Percentiles rank a stretch among this genome's conserved stretches.
Evolutionary conservation across 2,329 filamentous ascomycete genomes (phyloP).

Genomic region (Talaromyces islandicus): DNA sequence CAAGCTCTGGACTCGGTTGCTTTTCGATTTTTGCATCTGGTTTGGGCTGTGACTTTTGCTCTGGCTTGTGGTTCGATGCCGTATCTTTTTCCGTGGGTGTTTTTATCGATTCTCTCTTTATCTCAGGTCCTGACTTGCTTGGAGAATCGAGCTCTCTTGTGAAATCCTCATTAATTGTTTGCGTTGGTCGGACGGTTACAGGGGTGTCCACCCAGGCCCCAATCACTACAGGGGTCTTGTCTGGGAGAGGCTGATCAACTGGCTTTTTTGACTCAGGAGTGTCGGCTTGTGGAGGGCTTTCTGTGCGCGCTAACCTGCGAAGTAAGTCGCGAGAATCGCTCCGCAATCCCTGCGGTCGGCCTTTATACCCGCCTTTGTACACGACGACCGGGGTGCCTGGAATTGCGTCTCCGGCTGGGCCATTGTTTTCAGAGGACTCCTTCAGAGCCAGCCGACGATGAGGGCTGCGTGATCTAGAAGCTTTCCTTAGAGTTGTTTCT

Average conservation of each 20-base stretch:
- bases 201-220: constrained; percentile 45
- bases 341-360: constrained; percentile 24
- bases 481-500: not conserved
- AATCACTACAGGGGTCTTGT: constrained; percentile 40
- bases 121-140: constrained; percentile 9
- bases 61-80: constrained; percentile 3
- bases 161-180: constrained; percentile 13
- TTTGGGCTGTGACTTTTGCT: constrained; percentile 6
- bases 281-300: constrained; percentile 26
- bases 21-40: constrained; percentile 8
- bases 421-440: not conserved
- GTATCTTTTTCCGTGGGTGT: constrained; percentile 2
- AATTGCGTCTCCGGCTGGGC: constrained; percentile 20
- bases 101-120: not conserved
- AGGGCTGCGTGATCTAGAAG: constrained; percentile 10
- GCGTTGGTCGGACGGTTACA: constrained; percentile 30
- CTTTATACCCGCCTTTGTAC: constrained; percentile 26
- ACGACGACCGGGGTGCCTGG: constrained; percentile 34
- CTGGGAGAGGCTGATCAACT: constrained; percentile 27
- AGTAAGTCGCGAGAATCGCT: constrained; percentile 37
- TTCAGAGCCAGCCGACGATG: constrained; percentile 10
- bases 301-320: constrained; percentile 35
- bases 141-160: constrained; percentile 20
- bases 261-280: constrained; percentile 30
- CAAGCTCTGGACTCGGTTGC: constrained; percentile 19